These are phyloP conservation scores for Fennellomyces sp. DNA, from an alignment of 371 early-diverging fungal genomes.

Conservation along the genomic window DNA sequence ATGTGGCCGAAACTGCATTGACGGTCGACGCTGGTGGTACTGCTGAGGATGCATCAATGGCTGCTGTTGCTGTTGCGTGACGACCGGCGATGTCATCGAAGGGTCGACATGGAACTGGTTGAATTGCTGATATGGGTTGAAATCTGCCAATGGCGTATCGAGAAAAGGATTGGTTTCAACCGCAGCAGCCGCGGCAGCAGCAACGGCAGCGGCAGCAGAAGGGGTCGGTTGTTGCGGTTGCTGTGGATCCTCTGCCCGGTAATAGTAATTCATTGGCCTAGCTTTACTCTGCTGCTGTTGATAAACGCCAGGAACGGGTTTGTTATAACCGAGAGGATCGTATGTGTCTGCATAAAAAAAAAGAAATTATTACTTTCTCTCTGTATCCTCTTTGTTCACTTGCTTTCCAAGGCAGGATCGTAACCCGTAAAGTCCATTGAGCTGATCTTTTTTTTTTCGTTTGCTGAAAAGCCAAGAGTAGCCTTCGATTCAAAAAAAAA, in stretches of 20 bases:
- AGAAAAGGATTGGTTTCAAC: background rate
- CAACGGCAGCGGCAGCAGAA: background rate
- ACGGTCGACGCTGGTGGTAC: background rate
- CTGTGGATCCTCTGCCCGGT: background rate
- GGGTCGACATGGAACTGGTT: slow-evolving; percentile 5
- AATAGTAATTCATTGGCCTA: slow-evolving; percentile 5
- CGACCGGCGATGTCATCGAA: slow-evolving; percentile 6
- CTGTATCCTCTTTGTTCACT: no score
- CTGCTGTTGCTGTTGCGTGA: slow-evolving; percentile 6
- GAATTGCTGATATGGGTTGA: slow-evolving; percentile 9
- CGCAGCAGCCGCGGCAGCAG: background rate
- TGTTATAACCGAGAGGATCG: slow-evolving; percentile 7
- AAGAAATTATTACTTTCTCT: background rate
- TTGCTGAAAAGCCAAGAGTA: no score
- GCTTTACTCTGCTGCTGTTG: background rate
- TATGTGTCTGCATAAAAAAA: slow-evolving; percentile 14
- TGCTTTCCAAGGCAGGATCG: background rate
- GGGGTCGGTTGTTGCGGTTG: background rate
- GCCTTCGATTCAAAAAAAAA: background rate
- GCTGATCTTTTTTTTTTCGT: background rate
- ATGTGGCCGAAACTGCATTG: slow-evolving; percentile 7
- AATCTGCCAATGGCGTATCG: slow-evolving; percentile 8
- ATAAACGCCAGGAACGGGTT: background rate
- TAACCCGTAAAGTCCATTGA: background rate
- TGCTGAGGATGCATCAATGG: slow-evolving; percentile 9